Conservation (phyloP, 169 alveolate species). For the Plasmodium vinckei region DNA sequence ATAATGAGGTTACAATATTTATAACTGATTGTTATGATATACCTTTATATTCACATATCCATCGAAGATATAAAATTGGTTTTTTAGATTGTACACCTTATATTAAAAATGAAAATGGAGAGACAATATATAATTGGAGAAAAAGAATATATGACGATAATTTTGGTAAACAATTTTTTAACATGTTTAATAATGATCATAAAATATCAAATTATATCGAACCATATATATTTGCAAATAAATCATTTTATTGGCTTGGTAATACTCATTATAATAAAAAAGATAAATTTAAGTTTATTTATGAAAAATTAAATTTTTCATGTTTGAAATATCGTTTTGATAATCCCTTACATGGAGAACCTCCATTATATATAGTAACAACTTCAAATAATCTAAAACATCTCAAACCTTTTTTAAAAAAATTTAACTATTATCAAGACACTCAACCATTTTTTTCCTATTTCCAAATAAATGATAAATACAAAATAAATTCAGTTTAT, state of each 20-base stretch:
- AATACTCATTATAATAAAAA: slow-evolving; percentile 15
- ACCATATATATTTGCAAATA: slow-evolving; percentile 63
- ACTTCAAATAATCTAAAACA: background rate
- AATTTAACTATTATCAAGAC: slow-evolving; percentile 48
- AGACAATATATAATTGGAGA: slow-evolving; percentile 24
- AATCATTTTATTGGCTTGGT: slow-evolving; percentile 66
- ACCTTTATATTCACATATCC: slow-evolving; percentile 78
- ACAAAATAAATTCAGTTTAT: slow-evolving; percentile 2
- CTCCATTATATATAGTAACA: slow-evolving; percentile 53
- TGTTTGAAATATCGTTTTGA: slow-evolving; percentile 52
- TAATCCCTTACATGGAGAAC: slow-evolving; percentile 34
- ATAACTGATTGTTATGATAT: slow-evolving; percentile 76
- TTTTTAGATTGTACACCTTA: slow-evolving; percentile 79
- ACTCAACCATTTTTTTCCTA: slow-evolving; percentile 38
- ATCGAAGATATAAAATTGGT: slow-evolving; percentile 64
- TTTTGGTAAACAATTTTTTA: slow-evolving; percentile 33
- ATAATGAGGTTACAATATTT: slow-evolving; percentile 66
- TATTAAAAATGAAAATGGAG: slow-evolving; percentile 23
- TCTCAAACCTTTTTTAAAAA: slow-evolving; percentile 4
- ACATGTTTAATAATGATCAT: slow-evolving; percentile 20
- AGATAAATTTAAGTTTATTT: slow-evolving; percentile 18
- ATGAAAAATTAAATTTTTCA: slow-evolving; percentile 37
- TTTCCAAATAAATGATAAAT: slow-evolving; percentile 12
- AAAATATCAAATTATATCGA: background rate
- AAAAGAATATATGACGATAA: slow-evolving; percentile 37